These are phyloP conservation scores for Talaromyces proteolyticus DNA, from an alignment of 495 filamentous ascomycete genomes.

Conservation along the genomic window DNA sequence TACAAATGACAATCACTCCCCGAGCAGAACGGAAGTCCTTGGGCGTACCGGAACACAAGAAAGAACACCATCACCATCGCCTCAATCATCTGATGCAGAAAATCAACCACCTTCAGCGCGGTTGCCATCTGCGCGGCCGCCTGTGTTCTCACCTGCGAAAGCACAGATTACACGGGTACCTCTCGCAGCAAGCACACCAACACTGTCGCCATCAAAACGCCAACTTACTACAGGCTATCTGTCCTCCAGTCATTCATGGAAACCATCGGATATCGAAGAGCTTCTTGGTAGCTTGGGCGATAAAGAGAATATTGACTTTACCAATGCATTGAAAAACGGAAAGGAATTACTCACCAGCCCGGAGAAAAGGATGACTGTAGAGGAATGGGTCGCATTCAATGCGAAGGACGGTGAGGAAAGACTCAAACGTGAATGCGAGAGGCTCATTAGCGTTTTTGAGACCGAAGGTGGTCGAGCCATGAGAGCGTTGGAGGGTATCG, in stretches of 20 bases:
- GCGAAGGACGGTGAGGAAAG: constrained; percentile 73
- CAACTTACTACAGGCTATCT: constrained; percentile 49
- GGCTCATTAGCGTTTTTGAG: constrained; percentile 74
- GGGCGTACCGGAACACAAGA: background rate
- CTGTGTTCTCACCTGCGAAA: constrained; percentile 33
- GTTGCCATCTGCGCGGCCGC: constrained; percentile 31
- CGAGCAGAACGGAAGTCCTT: background rate
- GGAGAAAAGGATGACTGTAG: constrained; percentile 86
- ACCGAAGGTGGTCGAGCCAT: constrained; percentile 73
- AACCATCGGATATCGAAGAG: constrained; percentile 62
- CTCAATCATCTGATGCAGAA: constrained; percentile 75
- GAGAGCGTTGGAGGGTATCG: constrained; percentile 68
- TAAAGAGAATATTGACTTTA: constrained; percentile 49
- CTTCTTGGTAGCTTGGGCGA: constrained; percentile 40
- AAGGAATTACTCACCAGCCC: constrained; percentile 61
- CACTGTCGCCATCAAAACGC: constrained; percentile 59
- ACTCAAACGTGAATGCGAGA: constrained; percentile 74
- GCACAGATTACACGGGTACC: constrained; percentile 34
- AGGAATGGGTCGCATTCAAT: constrained; percentile 85
- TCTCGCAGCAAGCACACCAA: constrained; percentile 49
- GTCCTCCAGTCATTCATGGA: constrained; percentile 63
- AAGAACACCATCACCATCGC: constrained; percentile 50
- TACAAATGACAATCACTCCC: background rate
- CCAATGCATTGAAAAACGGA: constrained; percentile 33
- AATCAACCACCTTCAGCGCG: constrained; percentile 67